Conservation (phyloP, 192 early-diverging fungal genomes). For the Linderina pennispora region DNA sequence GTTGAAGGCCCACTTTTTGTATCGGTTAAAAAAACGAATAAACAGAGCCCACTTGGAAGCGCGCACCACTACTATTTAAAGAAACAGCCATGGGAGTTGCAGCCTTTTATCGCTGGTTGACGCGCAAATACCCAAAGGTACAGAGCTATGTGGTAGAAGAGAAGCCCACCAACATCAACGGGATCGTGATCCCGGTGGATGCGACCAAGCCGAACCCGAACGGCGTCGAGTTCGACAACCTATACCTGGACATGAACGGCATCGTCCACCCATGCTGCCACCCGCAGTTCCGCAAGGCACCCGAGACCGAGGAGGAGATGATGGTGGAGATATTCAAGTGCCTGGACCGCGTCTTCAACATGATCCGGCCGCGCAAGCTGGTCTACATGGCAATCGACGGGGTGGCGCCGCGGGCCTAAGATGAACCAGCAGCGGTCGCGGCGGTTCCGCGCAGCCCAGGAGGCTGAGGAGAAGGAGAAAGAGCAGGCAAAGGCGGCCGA, state of each 20-base stretch:
- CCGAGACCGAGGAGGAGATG: conserved; percentile 88
- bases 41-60: no score
- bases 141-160: conserved; percentile 70
- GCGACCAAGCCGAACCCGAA: conserved; percentile 86
- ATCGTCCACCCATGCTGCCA: conserved; percentile 86
- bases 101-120: conserved; percentile 74
- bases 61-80: no score
- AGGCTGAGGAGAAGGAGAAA: conserved; percentile 44
- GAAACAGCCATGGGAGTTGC: conserved; percentile 80
- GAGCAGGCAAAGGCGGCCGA: conserved; percentile 34
- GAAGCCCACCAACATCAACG: conserved; percentile 55
- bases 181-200: conserved; percentile 76
- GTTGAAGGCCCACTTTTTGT: no score
- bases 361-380: conserved; percentile 90
- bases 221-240: conserved; percentile 86
- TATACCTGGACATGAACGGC: conserved; percentile 99
- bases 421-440: conserved; percentile 99
- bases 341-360: conserved; percentile 89
- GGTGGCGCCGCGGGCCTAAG: conserved; percentile 98
- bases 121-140: conserved; percentile 70
- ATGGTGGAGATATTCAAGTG: conserved; percentile 93
- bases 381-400: conserved; percentile 98
- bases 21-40: no score
- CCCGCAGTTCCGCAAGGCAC: conserved; percentile 55
- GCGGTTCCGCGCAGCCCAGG: conserved; percentile 91